Evolutionary conservation across 1,139 yeast species (phyloP), one percentile per base, ranked within the genome.

Genomic region (Yamadazyma dendronema): DNA sequence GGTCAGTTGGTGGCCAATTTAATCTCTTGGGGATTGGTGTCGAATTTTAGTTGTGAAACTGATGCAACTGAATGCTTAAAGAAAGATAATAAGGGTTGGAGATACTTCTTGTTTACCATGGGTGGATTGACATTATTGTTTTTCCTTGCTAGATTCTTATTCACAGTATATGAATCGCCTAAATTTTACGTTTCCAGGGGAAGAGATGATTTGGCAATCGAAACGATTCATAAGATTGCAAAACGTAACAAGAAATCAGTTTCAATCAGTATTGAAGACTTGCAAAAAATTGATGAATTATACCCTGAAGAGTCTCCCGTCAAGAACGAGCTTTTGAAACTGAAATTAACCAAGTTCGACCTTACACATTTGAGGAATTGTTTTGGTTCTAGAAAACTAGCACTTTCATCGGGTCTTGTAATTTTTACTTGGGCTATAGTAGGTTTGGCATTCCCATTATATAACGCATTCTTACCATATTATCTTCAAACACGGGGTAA

Each of bases 361-460:
- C 38, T 61, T 14, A 51, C 60, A 5, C 73, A 67, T 40, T 43
- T 69, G 11, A 50, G 63, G 11, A 55, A 54, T 38, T 65, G 72
- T 42, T 69, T 69, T 47, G 66, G 62, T 1, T 59, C 69, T 2
- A 52, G 48, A 29, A 59, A 55, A 36, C 43, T 65, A 33, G 65
- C 69, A 1, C 33, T 60, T 17, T 66, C 73, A 4, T 59, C 69
- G 11, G 35, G 48, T 8, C 48, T 69, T 32, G 67, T 69, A 17
- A 63, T 68, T 11, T 52, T 61, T 28, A 51, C 67, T 3, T 67
- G 74, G 75, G 72, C 67, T 1, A 47, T 69, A n/a, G 60, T 67
- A 41, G 75, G 75, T 3, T 56, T 68, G 27, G 74, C 75, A 0
- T 68, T 68, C 49, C 75, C 75, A 0, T 54, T 69, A 35, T 68